Evolutionary conservation across 2,329 filamentous ascomycete genomes (phyloP).

Genomic region (Cladorrhinum sp.): DNA sequence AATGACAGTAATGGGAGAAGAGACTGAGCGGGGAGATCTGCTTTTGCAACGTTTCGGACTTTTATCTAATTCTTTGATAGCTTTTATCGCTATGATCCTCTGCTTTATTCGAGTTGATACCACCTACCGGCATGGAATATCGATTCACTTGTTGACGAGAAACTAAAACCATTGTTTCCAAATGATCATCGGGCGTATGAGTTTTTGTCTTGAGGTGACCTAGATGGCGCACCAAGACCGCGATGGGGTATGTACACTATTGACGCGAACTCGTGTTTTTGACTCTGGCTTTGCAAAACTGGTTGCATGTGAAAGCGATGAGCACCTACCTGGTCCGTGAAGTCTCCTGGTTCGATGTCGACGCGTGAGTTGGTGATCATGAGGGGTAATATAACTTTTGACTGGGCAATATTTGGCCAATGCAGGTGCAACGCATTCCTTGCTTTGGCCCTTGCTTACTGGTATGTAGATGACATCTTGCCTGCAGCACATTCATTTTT

Average conservation of each 20-base stretch:
- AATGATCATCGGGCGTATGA: no score
- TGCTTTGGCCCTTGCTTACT: not conserved
- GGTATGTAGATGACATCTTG: not conserved
- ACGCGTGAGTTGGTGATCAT: no score
- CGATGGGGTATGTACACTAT: no score
- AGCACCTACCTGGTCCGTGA: no score
- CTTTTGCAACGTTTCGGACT: not conserved
- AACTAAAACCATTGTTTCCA: no score
- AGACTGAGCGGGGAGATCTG: not conserved
- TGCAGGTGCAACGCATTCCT: not conserved
- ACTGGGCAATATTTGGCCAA: not conserved
- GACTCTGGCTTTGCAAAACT: not conserved
- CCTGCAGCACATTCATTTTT: not conserved
- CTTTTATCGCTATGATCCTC: not conserved
- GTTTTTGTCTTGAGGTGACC: no score
- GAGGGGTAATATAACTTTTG: not conserved
- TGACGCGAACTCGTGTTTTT: no score
- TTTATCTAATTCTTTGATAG: not conserved
- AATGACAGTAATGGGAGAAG: not conserved
- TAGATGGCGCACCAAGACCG: no score
- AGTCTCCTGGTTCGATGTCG: not conserved
- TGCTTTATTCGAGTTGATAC: constrained; percentile 17
- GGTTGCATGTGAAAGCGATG: no score
- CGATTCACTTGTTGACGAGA: not conserved
- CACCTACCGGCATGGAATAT: not conserved